Conservation (phyloP, 2,329 filamentous ascomycete genomes). For the Clonostachys chloroleuca region DNA sequence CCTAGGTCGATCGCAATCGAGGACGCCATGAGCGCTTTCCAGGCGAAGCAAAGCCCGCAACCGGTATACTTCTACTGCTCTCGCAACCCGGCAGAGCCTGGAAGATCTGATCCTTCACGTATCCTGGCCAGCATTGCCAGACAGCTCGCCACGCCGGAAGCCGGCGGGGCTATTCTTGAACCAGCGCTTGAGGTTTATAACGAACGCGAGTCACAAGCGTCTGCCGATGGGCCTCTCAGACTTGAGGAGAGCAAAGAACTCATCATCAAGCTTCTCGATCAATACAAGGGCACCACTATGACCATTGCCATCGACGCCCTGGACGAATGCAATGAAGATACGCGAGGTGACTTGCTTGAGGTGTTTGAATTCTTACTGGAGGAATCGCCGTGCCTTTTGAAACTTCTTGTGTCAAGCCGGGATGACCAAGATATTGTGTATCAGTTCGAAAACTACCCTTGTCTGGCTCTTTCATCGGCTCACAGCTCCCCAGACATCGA, state of each 20-base stretch:
- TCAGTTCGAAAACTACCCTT: neutral
- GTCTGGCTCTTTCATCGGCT: constrained; percentile 1
- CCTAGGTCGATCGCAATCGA: too few relatives aligned
- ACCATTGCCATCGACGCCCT: constrained; percentile 5
- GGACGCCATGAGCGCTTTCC: too few relatives aligned
- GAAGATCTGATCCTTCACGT: constrained; percentile 1
- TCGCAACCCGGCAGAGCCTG: constrained; percentile 2
- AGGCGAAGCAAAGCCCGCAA: constrained; percentile 1
- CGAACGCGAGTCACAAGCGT: neutral
- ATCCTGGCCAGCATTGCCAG: constrained; percentile 4
- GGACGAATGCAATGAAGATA: constrained; percentile 1
- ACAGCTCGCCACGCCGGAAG: constrained; percentile 1
- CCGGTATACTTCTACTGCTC: constrained; percentile 6
- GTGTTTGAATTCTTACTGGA: constrained; percentile 1
- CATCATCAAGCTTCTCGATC: constrained; percentile 1
- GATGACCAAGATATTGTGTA: constrained; percentile 5
- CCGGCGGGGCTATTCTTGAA: neutral
- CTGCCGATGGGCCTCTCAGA: neutral
- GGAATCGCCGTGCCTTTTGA: constrained; percentile 2
- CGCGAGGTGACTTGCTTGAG: neutral
- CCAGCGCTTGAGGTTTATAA: neutral
- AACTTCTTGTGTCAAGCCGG: constrained; percentile 5
- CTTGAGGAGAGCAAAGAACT: neutral
- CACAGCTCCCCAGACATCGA: constrained; percentile 1
- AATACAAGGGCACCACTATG: neutral